A percentile compares a stretch with the other conserved stretches of the same genome.
These are phyloP conservation scores for Gymnopilus junonius DNA, from an alignment of 768 basidiomycete species.

Conservation along the genomic window DNA sequence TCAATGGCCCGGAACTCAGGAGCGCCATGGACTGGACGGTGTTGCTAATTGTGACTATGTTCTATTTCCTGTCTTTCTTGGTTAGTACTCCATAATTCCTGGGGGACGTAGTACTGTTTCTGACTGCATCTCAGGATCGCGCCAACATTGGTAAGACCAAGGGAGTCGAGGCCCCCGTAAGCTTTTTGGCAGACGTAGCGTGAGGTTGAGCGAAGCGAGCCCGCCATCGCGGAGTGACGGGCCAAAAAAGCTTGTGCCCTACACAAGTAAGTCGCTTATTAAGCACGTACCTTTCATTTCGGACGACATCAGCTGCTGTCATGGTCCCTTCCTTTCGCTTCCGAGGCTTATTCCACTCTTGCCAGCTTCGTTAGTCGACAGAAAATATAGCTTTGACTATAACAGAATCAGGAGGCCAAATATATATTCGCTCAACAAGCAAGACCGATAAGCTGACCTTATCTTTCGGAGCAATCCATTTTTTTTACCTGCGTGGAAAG, in stretches of 20 bases:
- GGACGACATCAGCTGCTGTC: too few relatives aligned
- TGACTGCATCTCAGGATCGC: conserved; percentile 31
- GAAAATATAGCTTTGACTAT: neutral
- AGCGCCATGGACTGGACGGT: conserved; percentile 35
- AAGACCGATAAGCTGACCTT: neutral
- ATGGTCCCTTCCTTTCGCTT: too few relatives aligned
- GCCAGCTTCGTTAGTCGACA: neutral
- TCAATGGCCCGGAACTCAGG: conserved; percentile 6
- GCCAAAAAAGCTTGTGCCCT: too few relatives aligned
- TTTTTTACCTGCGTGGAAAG: neutral
- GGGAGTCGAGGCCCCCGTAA: too few relatives aligned
- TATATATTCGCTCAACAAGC: neutral
- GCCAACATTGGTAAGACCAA: conserved; percentile 43
- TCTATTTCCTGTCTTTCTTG: conserved; percentile 42
- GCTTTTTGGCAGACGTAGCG: too few relatives aligned
- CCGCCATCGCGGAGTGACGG: too few relatives aligned
- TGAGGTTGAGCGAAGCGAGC: too few relatives aligned
- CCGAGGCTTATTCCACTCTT: too few relatives aligned
- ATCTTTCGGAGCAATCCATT: neutral
- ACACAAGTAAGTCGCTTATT: too few relatives aligned
- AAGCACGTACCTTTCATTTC: too few relatives aligned
- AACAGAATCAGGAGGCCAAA: too few relatives aligned
- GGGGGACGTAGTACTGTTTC: neutral
- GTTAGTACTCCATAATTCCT: conserved; percentile 22
- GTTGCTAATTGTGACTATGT: conserved; percentile 41